Base-by-base conservation (phyloP, 2,329 filamentous ascomycete species). In the Hypoxylon rubiginosum region DNA sequence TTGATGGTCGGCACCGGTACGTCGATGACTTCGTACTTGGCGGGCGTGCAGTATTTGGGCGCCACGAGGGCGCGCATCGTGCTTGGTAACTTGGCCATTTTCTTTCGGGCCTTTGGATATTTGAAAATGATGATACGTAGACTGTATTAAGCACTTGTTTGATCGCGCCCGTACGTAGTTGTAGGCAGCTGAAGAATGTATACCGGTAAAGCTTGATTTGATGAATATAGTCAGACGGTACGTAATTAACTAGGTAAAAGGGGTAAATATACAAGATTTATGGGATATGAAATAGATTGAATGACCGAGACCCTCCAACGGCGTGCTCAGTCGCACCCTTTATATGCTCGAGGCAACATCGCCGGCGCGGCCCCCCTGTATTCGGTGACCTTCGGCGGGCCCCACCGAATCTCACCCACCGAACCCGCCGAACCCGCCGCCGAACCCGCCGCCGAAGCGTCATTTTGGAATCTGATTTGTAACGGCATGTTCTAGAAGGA, bases 21-120 rank as follows among this genome's bases (percentile, higher is more conserved):
- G 3, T 83, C 79, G 4, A 72, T 63, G 15, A 85, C 65, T 24
- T 81, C 77, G 62, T 80, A 84, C 8, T 64, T 73, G 0, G 72
- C 72, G 0, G 83, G 83, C 4, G 65, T 68, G 66, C 80, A 79
- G 59, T 79, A 78, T 46, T 76, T 80, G 0, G 75, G 79, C 28
- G 81, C 80, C 13, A 81, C 78, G 39, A 85, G 78, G 5, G 81
- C 78, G 64, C 82, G 80, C 80, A 83, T 84, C 1, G 77, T 82
- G 4, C 66, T 45, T n/a, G 80, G 77, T 50, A 81, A 39, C 15
- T 69, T 56, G 1, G 69, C 45, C 78, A 80, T 63, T 46, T 45
- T n/a, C 10, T 11, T 32, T 24, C n/a, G 41, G 2, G 19, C 24
- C 24, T 10, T 49, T 30, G 11, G 8, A 28, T 17, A 10, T n/a